These are phyloP conservation scores for Geotrichum ghanense DNA, from an alignment of 805 yeast genomes.

Conservation along the genomic window DNA sequence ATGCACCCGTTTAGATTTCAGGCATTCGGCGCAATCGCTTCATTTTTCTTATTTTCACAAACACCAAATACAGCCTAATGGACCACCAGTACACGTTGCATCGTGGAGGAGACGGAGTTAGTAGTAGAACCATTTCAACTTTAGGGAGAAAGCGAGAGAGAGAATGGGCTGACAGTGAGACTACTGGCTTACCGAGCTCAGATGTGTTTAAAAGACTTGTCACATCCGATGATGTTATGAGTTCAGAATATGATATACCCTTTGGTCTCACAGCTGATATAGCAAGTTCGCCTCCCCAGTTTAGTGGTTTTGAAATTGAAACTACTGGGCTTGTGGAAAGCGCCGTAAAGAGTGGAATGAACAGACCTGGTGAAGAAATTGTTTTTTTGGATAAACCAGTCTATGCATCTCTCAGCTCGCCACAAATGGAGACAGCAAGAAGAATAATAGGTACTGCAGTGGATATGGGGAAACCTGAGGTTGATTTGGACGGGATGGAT, in stretches of 20 bases:
- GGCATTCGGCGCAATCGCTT: too few species aligned
- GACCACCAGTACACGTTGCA: too few species aligned
- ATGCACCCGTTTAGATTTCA: too few species aligned
- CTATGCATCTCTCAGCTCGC: conserved; percentile 2
- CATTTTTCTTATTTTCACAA: too few species aligned
- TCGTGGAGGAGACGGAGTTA: too few species aligned
- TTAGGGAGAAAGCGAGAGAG: conserved; percentile 1
- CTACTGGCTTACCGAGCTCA: background rate
- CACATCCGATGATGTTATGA: background rate
- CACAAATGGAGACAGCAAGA: conserved; percentile 3
- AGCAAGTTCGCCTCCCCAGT: conserved; percentile 1
- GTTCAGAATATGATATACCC: background rate
- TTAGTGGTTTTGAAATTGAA: background rate
- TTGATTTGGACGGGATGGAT: conserved; percentile 16
- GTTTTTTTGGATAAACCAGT: background rate
- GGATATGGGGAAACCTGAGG: conserved; percentile 9
- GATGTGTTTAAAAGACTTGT: background rate
- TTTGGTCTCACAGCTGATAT: background rate
- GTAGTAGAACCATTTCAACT: too few species aligned
- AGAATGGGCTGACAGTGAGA: background rate
- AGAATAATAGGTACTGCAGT: background rate
- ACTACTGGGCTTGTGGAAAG: background rate
- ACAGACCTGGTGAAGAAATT: background rate
- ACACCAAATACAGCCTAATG: too few species aligned
- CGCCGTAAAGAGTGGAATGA: background rate